Evolutionary conservation across 768 basidiomycete genomes (phyloP).

Genomic region (Boletus fagicola): DNA sequence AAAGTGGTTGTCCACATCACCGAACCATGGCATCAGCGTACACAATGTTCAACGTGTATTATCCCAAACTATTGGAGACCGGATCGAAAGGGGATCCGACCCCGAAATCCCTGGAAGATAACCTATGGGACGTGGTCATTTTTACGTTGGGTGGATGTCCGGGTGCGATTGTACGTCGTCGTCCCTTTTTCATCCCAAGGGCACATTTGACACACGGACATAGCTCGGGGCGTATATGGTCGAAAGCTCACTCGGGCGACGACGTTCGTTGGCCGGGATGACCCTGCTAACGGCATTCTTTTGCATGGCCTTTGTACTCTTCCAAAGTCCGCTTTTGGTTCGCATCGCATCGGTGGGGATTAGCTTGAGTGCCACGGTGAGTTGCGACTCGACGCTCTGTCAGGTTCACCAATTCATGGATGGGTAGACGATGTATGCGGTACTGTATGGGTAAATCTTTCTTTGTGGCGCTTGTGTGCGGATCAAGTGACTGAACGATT

Average conservation of each 20-base stretch:
- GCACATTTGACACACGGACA: not conserved
- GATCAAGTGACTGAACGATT: not conserved
- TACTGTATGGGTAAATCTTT: conserved; percentile 59
- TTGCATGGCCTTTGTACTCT: conserved; percentile 66
- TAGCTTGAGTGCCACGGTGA: conserved; percentile 64
- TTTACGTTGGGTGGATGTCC: conserved; percentile 85
- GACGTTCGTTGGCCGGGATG: conserved; percentile 69
- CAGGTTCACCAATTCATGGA: not conserved
- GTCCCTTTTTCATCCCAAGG: not conserved
- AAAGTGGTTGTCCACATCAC: not conserved
- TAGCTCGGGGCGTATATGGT: conserved; percentile 87
- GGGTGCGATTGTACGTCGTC: conserved; percentile 65
- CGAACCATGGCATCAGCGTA: conserved; percentile 48
- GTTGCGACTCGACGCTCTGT: not conserved
- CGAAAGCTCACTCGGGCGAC: conserved; percentile 64
- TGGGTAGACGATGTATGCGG: conserved; percentile 76
- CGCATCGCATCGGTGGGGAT: conserved; percentile 73
- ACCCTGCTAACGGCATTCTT: conserved; percentile 75
- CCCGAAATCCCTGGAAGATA: conserved; percentile 54
- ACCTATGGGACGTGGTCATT: conserved; percentile 82
- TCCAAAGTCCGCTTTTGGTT: conserved; percentile 54
- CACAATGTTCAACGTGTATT: conserved; percentile 92
- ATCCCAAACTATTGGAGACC: conserved; percentile 82
- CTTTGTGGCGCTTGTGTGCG: not conserved
- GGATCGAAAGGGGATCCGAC: conserved; percentile 18